These are phyloP conservation scores for Noccaea caerulescens DNA, from an alignment of 345 rosid species.

Conservation along the genomic window DNA sequence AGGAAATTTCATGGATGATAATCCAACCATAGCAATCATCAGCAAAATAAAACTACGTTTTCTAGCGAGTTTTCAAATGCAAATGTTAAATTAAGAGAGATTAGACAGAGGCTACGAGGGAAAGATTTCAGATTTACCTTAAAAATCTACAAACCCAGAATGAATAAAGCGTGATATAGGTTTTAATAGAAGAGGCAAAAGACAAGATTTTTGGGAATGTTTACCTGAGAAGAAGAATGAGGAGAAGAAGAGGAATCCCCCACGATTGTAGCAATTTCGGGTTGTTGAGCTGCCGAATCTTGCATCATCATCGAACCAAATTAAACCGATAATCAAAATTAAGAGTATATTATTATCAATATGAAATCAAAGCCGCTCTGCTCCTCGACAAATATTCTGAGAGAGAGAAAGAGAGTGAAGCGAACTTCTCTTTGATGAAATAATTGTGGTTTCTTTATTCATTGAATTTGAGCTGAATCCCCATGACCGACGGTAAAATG, in stretches of 20 bases:
- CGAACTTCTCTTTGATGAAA: slow-evolving; percentile 19
- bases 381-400: slow-evolving; percentile 39
- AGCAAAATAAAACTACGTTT: background rate
- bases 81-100: background rate
- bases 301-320: slow-evolving; percentile 34
- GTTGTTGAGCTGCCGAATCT: slow-evolving; percentile 41
- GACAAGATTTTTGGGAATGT: background rate
- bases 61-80: background rate
- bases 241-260: slow-evolving; percentile 33
- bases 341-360: background rate
- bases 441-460: slow-evolving; percentile 2
- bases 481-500: no score
- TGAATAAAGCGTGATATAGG: background rate
- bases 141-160: slow-evolving; percentile 20
- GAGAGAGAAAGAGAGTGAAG: slow-evolving; percentile 1
- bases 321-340: slow-evolving; percentile 7
- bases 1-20: background rate
- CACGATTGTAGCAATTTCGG: slow-evolving; percentile 29
- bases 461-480: slow-evolving; percentile 24
- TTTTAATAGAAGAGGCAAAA: background rate
- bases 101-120: background rate
- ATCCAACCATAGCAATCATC: background rate
- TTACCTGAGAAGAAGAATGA: slow-evolving; percentile 39
- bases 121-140: slow-evolving; percentile 27
- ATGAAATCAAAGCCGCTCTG: slow-evolving; percentile 26